Evolutionary conservation across 441 rosid genomes (phyloP), one percentile per base, ranked within the genome.

Genomic region (Dalechampia spathulata): DNA sequence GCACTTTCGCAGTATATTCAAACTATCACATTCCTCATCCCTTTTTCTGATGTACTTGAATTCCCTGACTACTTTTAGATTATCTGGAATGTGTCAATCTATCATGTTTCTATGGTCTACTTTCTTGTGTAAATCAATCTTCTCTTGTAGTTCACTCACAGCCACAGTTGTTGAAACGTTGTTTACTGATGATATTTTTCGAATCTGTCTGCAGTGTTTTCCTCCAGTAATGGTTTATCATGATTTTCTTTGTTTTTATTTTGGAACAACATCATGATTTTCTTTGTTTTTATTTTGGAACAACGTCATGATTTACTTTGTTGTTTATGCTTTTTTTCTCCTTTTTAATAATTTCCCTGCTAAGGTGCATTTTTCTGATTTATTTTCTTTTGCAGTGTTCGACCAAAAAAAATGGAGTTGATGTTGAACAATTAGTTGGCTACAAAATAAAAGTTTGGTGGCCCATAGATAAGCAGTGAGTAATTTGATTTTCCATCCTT

Each of bases 391-490:
- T 27, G 64, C 88, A 89, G 99, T 80, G 89, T 72, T 58, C 94
- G 36, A 71, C 75, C 20, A 77, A 74, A 72, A 73, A 81, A 67
- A 72, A 59, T 57, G 83, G 75, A 65, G 45, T 77, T 57, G 74
- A 67, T 63, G 61, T 78, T 46, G 96, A 77, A 57, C 97, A 88
- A 66, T 68, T 90, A 70, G 86, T 85, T 60, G 99, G 98, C 66
- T 75, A 73, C 74, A 78, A 78, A 75, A 76, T 95, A 79, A 86
- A 90, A 68, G 88, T 95, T 49, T 95, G 99, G 99, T 95, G 98
- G 99, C 99, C 99, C 59, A 73, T 86, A 96, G 99, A 95, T 76
- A 95, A 88, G 79, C 57, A 70, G 99, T 95, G 76, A 88, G 96
- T 70, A 49, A 42, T 55, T 62, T 61, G 52, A 23, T 20, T 12